Percentiles rank a stretch among this genome's conserved stretches.
phyloP scores from a whole-genome alignment of 2,329 filamentous ascomycete species.

The Alternaria tenuissima region DNA sequence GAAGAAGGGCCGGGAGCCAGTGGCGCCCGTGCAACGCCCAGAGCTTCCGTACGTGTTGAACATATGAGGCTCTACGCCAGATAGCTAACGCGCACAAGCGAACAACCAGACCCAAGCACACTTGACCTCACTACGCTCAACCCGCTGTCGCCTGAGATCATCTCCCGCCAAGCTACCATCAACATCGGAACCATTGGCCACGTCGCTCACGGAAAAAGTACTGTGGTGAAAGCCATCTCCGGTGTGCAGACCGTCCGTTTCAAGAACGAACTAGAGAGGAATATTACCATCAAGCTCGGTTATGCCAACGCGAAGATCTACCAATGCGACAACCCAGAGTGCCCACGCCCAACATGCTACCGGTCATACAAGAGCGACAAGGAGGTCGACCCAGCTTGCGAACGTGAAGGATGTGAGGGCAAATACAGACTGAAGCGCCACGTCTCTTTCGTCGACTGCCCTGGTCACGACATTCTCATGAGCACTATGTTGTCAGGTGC shows the following conservation, averaged over 20 bases:
- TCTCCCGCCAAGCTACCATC: constrained; percentile 96
- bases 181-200: constrained; percentile 99
- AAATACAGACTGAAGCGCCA: constrained; percentile 79
- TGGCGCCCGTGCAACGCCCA: constrained; percentile 67
- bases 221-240: constrained; percentile 98
- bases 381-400: constrained; percentile 95
- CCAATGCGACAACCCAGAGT: constrained; percentile 92
- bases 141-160: constrained; percentile 94
- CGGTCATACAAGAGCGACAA: constrained; percentile 98
- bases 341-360: constrained; percentile 94
- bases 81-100: constrained; percentile 50
- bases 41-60: constrained; percentile 64
- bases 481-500: constrained; percentile 99
- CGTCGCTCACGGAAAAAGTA: constrained; percentile 98
- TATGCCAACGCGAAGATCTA: constrained; percentile 99
- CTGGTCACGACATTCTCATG: constrained; percentile 99
- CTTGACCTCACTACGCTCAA: constrained; percentile 82
- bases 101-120: constrained; percentile 90
- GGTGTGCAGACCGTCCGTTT: constrained; percentile 98
- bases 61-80: not conserved
- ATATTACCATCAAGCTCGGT: constrained; percentile 99
- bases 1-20: constrained; percentile 74
- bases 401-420: constrained; percentile 88
- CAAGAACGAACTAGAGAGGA: constrained; percentile 99
- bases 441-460: constrained; percentile 92